These are phyloP conservation scores for Populus deltoides DNA, from an alignment of 345 rosid genomes.

Conservation along the genomic window DNA sequence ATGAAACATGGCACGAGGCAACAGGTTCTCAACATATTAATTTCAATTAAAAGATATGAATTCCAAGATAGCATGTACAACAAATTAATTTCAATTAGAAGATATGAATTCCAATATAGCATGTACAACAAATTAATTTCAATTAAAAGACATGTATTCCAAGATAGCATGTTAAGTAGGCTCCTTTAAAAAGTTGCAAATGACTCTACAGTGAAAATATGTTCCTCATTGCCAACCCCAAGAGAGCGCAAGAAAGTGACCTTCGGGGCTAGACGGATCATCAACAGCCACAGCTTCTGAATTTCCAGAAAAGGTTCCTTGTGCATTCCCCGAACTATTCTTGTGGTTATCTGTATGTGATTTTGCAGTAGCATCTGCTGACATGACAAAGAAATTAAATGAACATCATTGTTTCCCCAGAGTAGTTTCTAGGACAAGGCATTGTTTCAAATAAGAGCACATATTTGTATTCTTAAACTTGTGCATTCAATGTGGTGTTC, in stretches of 20 bases:
- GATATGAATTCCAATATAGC: too few species aligned
- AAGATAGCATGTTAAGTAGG: background rate
- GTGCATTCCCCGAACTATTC: constrained; percentile 31
- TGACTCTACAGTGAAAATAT: background rate
- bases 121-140: too few species aligned
- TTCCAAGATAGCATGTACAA: background rate
- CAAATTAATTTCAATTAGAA: too few species aligned
- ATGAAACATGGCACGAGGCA: background rate
- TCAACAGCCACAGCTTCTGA: constrained; percentile 36
- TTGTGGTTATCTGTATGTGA: constrained; percentile 33
- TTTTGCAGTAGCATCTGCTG: constrained; percentile 48
- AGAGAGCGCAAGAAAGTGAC: constrained; percentile 26
- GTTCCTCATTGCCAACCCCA: background rate
- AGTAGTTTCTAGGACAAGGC: background rate
- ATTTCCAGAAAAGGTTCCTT: constrained; percentile 24
- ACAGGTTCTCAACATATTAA: background rate
- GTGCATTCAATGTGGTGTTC: background rate
- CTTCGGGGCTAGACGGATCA: constrained; percentile 42
- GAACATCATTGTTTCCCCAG: constrained; percentile 5
- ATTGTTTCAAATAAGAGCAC: background rate
- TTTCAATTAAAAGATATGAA: background rate
- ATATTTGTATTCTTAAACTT: background rate
- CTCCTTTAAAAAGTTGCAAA: background rate
- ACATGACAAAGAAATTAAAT: constrained; percentile 12
- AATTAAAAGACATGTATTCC: too few species aligned